A percentile compares a stretch with the other conserved stretches of the same genome.
Evolutionary conservation across 2,329 filamentous ascomycete genomes (phyloP).

Genomic region (Talaromyces sp.): DNA sequence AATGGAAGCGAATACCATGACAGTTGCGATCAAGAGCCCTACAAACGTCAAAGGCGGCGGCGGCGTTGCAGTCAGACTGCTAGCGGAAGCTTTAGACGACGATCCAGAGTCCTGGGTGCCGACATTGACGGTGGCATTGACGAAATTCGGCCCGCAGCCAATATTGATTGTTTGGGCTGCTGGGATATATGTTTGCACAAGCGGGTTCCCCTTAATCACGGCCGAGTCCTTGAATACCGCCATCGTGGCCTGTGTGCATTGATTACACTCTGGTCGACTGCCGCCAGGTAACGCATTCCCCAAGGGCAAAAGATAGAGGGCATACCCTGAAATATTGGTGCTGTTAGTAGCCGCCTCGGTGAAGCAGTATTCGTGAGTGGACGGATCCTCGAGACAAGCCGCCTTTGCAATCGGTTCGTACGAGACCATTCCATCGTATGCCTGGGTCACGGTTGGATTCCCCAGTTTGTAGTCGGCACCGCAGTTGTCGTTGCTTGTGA

Average conservation of each 20-base stretch:
- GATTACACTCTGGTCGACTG: conserved; percentile 69
- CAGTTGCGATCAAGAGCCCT: not conserved
- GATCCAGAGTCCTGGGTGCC: conserved; percentile 21
- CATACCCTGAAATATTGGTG: conserved; percentile 66
- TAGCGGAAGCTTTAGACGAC: not conserved
- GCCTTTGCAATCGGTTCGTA: conserved; percentile 78
- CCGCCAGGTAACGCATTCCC: conserved; percentile 67
- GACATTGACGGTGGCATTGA: conserved; percentile 45
- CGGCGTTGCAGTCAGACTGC: conserved; percentile 6
- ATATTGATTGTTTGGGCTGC: conserved; percentile 73
- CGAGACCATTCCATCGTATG: conserved; percentile 70
- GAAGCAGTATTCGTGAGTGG: conserved; percentile 69
- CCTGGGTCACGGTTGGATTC: conserved; percentile 69
- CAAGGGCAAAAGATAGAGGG: conserved; percentile 81
- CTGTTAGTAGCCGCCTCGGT: conserved; percentile 78
- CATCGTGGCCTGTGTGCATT: conserved; percentile 79
- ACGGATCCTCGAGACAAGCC: conserved; percentile 69
- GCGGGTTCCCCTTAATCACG: conserved; percentile 61
- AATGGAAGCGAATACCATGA: not conserved
- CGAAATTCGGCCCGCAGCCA: conserved; percentile 56
- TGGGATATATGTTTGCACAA: conserved; percentile 65
- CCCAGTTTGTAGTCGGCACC: conserved; percentile 64
- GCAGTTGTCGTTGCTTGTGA: conserved; percentile 65
- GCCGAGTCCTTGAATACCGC: conserved; percentile 70
- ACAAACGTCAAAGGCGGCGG: not conserved